Evolutionary conservation across 2,329 filamentous ascomycete genomes (phyloP).

Genomic region (Fusarium euwallaceae): DNA sequence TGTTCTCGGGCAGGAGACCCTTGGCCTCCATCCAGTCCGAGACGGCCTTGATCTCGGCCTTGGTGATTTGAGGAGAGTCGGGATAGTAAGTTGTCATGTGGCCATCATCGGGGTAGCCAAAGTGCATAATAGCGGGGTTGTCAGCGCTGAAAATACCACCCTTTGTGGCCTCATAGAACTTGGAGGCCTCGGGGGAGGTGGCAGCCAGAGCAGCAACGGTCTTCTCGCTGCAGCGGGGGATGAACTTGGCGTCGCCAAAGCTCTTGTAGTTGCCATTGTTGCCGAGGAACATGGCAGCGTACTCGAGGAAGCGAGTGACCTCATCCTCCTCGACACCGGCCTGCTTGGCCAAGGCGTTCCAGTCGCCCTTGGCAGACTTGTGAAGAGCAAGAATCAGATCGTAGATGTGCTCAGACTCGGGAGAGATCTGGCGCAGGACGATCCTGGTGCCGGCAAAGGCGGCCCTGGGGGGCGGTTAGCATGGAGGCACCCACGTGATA

Average conservation of each 20-base stretch:
- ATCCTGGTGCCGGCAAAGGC: constrained; percentile 83
- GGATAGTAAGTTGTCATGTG: constrained; percentile 89
- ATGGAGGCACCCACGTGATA: constrained; percentile 20
- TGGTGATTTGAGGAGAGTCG: constrained; percentile 78
- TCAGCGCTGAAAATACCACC: constrained; percentile 80
- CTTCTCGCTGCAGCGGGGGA: constrained; percentile 76
- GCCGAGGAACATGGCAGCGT: constrained; percentile 82
- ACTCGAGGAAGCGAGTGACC: constrained; percentile 78
- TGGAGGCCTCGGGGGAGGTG: constrained; percentile 70
- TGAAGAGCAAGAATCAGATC: constrained; percentile 83
- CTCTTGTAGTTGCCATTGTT: constrained; percentile 90
- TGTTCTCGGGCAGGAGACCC: constrained; percentile 81
- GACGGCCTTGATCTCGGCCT: constrained; percentile 79
- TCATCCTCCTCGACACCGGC: constrained; percentile 74
- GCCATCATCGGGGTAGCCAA: constrained; percentile 80
- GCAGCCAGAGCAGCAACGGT: constrained; percentile 75
- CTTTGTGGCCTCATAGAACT: constrained; percentile 75
- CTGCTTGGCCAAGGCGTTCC: constrained; percentile 75
- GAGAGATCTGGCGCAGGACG: constrained; percentile 84
- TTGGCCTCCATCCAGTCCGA: constrained; percentile 81
- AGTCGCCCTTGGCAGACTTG: constrained; percentile 76
- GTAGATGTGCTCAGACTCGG: constrained; percentile 84
- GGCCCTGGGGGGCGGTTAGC: constrained; percentile 64
- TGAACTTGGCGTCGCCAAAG: constrained; percentile 87
- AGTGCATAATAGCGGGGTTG: constrained; percentile 75